Percentiles rank a stretch among this genome's conserved stretches.
These are phyloP conservation scores for Infundibulicybe gibba DNA, from an alignment of 768 basidiomycete species.

Conservation along the genomic window DNA sequence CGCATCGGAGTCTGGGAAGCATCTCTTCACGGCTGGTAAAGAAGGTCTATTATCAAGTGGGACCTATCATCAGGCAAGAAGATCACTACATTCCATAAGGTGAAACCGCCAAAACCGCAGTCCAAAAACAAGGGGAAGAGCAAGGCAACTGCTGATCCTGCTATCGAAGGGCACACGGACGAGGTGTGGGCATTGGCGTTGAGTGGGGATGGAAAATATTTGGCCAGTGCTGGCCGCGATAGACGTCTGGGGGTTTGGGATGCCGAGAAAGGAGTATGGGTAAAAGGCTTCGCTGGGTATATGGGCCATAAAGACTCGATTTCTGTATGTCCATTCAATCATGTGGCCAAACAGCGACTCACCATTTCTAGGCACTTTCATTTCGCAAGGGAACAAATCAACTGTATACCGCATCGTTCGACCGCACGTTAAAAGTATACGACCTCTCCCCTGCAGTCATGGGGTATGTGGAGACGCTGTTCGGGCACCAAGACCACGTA, in stretches of 20 bases:
- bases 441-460: slow-evolving; percentile 68
- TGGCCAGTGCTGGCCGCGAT: slow-evolving; percentile 88
- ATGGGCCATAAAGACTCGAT: slow-evolving; percentile 53
- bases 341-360: slow-evolving; percentile 1
- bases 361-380: slow-evolving; percentile 48
- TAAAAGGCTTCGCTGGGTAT: slow-evolving; percentile 78
- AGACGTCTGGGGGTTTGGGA: slow-evolving; percentile 86
- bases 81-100: slow-evolving; percentile 56
- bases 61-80: slow-evolving; percentile 65
- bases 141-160: slow-evolving; percentile 38
- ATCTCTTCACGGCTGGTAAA: slow-evolving; percentile 88
- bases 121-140: slow-evolving; percentile 42
- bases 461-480: slow-evolving; percentile 94
- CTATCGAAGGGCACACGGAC: slow-evolving; percentile 76
- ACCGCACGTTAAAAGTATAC: slow-evolving; percentile 89
- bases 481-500: slow-evolving; percentile 93
- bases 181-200: slow-evolving; percentile 83
- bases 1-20: slow-evolving; percentile 65
- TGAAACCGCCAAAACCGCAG: slow-evolving; percentile 21
- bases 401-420: slow-evolving; percentile 75
- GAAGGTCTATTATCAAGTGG: slow-evolving; percentile 91
- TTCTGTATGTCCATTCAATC: slow-evolving; percentile 21
- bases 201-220: slow-evolving; percentile 78
- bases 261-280: slow-evolving; percentile 67
- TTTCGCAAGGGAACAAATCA: slow-evolving; percentile 78